phyloP scores from a whole-genome alignment of 441 rosid genomes.

The Eutrema salsugineum region DNA sequence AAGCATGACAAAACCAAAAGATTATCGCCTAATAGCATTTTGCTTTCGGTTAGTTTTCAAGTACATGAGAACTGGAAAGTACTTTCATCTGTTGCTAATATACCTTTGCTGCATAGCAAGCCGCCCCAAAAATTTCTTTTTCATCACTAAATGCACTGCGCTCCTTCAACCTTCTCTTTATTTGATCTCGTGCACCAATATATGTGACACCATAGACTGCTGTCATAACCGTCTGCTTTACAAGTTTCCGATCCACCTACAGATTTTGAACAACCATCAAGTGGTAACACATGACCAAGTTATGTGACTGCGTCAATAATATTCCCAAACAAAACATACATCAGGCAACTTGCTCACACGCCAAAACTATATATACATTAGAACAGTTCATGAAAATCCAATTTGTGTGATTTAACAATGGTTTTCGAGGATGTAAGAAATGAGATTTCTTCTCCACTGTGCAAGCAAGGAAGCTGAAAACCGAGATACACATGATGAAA shows the following conservation, averaged over 20 bases:
- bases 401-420: constrained; percentile 16
- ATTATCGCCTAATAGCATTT: constrained; percentile 1
- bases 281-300: constrained; percentile 3
- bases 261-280: constrained; percentile 32
- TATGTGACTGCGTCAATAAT: constrained; percentile 15
- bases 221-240: constrained; percentile 99
- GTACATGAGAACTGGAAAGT: neutral
- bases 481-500: neutral
- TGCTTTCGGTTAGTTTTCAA: neutral
- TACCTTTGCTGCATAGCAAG: constrained; percentile 98
- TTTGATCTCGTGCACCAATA: constrained; percentile 94
- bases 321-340: neutral
- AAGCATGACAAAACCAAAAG: constrained; percentile 23
- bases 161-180: constrained; percentile 88
- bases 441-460: constrained; percentile 4
- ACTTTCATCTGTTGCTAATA: constrained; percentile 8
- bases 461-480: constrained; percentile 9
- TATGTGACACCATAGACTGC: constrained; percentile 96
- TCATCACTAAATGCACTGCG: constrained; percentile 65
- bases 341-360: constrained; percentile 8
- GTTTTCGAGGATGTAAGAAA: neutral
- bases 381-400: neutral
- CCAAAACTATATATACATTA: constrained; percentile 13
- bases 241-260: constrained; percentile 96
- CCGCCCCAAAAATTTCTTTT: constrained; percentile 49